Percentiles rank a stretch among this genome's conserved stretches.
Evolutionary conservation across 2,329 filamentous ascomycete genomes (phyloP).

Genomic region (Torrubiella hemipterigena): DNA sequence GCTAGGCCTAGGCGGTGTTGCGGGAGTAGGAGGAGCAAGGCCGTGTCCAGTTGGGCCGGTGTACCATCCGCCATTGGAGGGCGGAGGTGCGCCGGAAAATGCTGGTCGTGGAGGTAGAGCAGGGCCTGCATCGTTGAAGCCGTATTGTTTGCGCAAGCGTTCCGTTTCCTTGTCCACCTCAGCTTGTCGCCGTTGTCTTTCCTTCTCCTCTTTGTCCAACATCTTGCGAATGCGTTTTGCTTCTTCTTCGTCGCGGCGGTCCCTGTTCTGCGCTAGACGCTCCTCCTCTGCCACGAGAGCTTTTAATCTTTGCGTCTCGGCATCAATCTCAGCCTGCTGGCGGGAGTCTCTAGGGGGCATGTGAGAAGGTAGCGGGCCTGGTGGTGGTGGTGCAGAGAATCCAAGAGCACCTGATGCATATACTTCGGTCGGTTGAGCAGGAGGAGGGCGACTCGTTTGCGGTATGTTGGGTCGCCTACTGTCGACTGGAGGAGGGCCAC

Average conservation of each 20-base stretch:
- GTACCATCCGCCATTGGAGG: not conserved
- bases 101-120: conserved; percentile 3
- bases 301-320: conserved; percentile 65
- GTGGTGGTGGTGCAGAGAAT: conserved; percentile 30
- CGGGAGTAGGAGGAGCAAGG: not conserved
- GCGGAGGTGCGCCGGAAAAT: not conserved
- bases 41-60: conserved; percentile 2
- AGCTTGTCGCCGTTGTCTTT: conserved; percentile 37
- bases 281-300: conserved; percentile 38
- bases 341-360: conserved; percentile 17
- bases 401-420: conserved; percentile 8
- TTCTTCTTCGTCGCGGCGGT: conserved; percentile 42
- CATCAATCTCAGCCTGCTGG: conserved; percentile 42
- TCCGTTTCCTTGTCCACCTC: conserved; percentile 73
- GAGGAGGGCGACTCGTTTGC: too few species aligned
- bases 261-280: conserved; percentile 41
- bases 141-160: conserved; percentile 58
- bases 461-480: not conserved
- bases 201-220: conserved; percentile 54
- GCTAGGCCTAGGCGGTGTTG: conserved; percentile 3
- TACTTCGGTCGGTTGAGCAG: too few species aligned
- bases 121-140: conserved; percentile 23
- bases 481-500: conserved; percentile 16
- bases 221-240: conserved; percentile 48
- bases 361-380: conserved; percentile 33